Evolutionary conservation across 208 protist species (phyloP).

Genomic region (Crithidia sp.): DNA sequence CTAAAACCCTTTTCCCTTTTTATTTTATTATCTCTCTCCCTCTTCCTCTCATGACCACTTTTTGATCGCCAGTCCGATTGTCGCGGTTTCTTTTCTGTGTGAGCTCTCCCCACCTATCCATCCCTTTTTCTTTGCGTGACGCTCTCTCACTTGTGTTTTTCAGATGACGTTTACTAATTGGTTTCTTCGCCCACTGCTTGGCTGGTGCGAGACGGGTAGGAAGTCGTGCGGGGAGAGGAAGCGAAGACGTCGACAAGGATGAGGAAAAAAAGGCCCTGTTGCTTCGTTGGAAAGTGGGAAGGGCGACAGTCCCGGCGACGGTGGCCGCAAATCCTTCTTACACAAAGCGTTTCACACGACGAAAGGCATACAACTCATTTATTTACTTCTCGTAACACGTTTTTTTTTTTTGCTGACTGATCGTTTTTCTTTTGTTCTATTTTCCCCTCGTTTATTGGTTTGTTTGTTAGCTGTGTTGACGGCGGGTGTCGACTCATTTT

Average conservation of each 20-base stretch:
- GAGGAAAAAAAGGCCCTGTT: not conserved
- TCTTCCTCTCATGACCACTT: not conserved
- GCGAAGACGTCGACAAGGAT: not conserved
- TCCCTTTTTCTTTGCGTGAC: slow-evolving; percentile 1
- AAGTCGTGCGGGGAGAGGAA: too few species aligned
- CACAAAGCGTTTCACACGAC: slow-evolving; percentile 6
- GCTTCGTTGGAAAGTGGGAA: slow-evolving; percentile 9
- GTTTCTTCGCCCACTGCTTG: too few species aligned
- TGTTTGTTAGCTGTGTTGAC: too few species aligned
- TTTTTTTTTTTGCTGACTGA: slow-evolving; percentile 8
- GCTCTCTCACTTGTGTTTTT: not conserved
- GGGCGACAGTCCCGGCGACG: not conserved
- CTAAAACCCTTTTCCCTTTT: slow-evolving; percentile 7
- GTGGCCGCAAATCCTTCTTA: slow-evolving; percentile 5
- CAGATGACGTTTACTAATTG: too few species aligned
- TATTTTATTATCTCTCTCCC: not conserved
- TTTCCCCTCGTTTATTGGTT: not conserved
- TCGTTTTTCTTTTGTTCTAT: slow-evolving; percentile 9
- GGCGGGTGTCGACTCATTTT: too few species aligned
- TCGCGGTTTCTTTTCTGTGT: not conserved
- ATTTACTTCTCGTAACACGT: slow-evolving; percentile 12
- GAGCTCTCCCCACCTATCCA: too few species aligned
- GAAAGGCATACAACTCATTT: not conserved
- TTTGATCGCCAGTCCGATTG: slow-evolving; percentile 16
- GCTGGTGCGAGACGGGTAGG: too few species aligned